Base-by-base conservation (phyloP, 1,139 yeast genomes). In the Candida sp. region DNA sequence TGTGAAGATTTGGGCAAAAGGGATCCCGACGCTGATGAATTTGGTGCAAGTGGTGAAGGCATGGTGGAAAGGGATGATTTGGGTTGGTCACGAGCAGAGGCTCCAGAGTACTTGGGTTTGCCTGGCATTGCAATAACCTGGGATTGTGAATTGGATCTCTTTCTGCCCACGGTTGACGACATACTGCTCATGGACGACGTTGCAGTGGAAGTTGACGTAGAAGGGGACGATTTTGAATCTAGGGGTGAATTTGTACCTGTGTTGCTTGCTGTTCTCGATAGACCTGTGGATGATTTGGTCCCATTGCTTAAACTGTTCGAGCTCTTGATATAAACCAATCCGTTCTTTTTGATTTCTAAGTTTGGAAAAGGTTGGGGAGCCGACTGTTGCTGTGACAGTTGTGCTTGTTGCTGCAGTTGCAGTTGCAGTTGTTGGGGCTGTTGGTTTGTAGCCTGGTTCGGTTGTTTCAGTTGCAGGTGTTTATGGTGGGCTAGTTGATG, bases 91-190 rank as follows among this genome's bases (percentile, higher is more conserved):
- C 45, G 32, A 9, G 47, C 39, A 12, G 39, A 9, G 28, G 44
- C 34, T 8, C 32, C 23, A 7, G 31, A 42, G 33, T 11, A 49
- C 33, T 39, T 47, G 5, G 56, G 53, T 37, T 54, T 55, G 34
- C 54, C 46, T 1, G 62, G 59, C 23, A 52, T 31, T 7, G 54
- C 40, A n/a, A 61, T 52, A 8, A 67, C 76, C 49, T 71, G 75
- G 1, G 75, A 69, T 57, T 70, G 76, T 5, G 80, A 75, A 56
- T 76, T 75, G 40, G 79, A 73, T 51, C 81, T 59, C 55, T 68
- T 66, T 44, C 75, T 55, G 23, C 65, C 64, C 4, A 35, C 45
- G 47, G 28, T 41, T 31, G 42, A 27, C 3, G 30, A 23, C 8
- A 17, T 31, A 12, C 17, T 35, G 22, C 31, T 44, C 49, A 27